A percentile compares a stretch with the other conserved stretches of the same genome.
Evolutionary conservation across 78 protist genomes (phyloP).

Genomic region (Guillardia theta): DNA sequence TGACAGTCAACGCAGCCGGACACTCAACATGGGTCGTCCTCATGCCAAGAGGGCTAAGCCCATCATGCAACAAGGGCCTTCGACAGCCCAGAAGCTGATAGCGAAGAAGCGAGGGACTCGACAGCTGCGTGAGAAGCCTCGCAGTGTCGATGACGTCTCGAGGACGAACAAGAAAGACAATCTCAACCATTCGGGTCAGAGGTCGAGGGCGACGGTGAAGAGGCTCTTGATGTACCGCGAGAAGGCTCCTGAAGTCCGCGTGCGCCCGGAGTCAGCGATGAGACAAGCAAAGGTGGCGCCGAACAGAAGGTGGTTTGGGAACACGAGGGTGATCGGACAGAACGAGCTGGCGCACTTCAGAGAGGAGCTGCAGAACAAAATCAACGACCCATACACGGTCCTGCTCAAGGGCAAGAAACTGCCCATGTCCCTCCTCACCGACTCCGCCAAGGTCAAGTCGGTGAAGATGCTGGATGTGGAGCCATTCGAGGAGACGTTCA

Average conservation of each 20-base stretch:
- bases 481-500: constrained; percentile 83
- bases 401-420: constrained; percentile 59
- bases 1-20: no score
- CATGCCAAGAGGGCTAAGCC: neutral
- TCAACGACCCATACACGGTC: constrained; percentile 77
- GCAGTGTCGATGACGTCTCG: neutral
- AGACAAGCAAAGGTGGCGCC: constrained; percentile 50
- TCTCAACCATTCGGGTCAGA: neutral
- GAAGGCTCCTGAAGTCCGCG: constrained; percentile 41
- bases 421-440: constrained; percentile 70
- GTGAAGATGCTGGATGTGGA: constrained; percentile 66
- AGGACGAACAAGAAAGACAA: neutral
- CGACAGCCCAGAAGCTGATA: neutral
- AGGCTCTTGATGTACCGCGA: constrained; percentile 70
- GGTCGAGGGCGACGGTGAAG: constrained; percentile 24
- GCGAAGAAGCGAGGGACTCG: neutral
- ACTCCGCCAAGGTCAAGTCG: constrained; percentile 18
- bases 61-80: neutral
- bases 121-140: constrained; percentile 1
- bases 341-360: constrained; percentile 64
- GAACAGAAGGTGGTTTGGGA: constrained; percentile 72
- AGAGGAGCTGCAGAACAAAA: constrained; percentile 53
- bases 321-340: constrained; percentile 2
- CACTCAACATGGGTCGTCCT: neutral
- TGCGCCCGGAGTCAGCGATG: neutral